A percentile compares a stretch with the other conserved stretches of the same genome.
Evolutionary conservation across 345 rosid species (phyloP).

Genomic region (Gossypium thurberi): DNA sequence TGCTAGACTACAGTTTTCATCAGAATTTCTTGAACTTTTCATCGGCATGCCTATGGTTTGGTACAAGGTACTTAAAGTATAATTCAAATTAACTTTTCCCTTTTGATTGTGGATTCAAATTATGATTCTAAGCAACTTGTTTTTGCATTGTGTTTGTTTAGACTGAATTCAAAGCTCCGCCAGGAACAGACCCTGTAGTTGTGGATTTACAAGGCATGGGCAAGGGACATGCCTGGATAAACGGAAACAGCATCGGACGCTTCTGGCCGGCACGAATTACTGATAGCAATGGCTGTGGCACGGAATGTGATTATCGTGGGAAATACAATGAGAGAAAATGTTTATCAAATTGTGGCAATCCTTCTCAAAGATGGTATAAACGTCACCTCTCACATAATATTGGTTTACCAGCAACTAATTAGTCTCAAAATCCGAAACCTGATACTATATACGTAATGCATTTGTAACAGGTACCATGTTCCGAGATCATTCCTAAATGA

Average conservation of each 20-base stretch:
- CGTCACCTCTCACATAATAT: conserved; percentile 13
- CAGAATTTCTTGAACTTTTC: not conserved
- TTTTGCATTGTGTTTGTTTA: not conserved
- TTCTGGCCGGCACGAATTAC: conserved; percentile 32
- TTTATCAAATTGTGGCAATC: conserved; percentile 33
- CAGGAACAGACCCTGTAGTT: conserved; percentile 33
- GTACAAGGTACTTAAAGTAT: conserved; percentile 32
- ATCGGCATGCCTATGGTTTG: conserved; percentile 25
- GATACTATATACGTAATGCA: no score
- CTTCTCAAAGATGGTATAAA: conserved; percentile 39
- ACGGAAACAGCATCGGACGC: conserved; percentile 40
- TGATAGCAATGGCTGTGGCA: conserved; percentile 20
- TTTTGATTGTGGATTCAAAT: not conserved
- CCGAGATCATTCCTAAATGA: conserved; percentile 26
- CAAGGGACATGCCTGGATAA: conserved; percentile 48
- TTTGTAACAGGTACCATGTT: conserved; percentile 26
- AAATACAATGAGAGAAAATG: conserved; percentile 23
- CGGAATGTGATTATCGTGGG: conserved; percentile 31
- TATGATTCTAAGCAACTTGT: no score
- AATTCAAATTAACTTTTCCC: not conserved
- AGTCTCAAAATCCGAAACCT: no score
- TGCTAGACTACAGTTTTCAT: not conserved
- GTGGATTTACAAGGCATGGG: conserved; percentile 42
- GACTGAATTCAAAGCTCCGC: conserved; percentile 35
- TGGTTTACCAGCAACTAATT: not conserved